These are phyloP conservation scores for Colletotrichum tropicale DNA, from an alignment of 2,329 filamentous ascomycete genomes.

Conservation along the genomic window DNA sequence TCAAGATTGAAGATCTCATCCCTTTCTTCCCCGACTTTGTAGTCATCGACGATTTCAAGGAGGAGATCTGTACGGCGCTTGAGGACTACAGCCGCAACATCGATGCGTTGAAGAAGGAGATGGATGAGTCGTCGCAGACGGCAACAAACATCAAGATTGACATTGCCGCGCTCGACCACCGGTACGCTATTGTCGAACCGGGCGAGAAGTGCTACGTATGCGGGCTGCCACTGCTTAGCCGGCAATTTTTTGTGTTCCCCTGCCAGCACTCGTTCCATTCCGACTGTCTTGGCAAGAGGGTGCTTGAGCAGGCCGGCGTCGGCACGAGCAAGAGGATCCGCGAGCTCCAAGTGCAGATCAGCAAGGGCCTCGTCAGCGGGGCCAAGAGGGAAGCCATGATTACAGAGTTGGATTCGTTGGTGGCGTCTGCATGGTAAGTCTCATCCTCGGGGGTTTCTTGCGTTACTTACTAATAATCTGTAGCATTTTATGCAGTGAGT, in stretches of 20 bases:
- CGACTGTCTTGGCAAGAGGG: constrained; percentile 86
- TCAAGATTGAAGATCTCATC: constrained; percentile 95
- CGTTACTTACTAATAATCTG: constrained; percentile 22
- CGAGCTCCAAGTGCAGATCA: constrained; percentile 84
- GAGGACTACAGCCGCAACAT: constrained; percentile 95
- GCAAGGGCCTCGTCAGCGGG: constrained; percentile 73
- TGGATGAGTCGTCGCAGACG: constrained; percentile 92
- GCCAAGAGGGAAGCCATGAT: constrained; percentile 81
- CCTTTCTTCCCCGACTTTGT: constrained; percentile 99
- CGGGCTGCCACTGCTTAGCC: constrained; percentile 80
- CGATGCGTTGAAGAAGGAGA: constrained; percentile 85
- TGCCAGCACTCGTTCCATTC: constrained; percentile 98
- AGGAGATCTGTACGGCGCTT: constrained; percentile 92
- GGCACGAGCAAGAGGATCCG: constrained; percentile 80
- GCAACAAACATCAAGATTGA: constrained; percentile 90
- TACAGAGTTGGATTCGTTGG: constrained; percentile 86
- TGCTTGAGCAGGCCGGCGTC: constrained; percentile 80
- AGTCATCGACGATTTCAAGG: constrained; percentile 98
- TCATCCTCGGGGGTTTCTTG: not conserved
- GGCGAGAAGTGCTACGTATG: constrained; percentile 95
- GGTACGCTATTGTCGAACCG: constrained; percentile 95
- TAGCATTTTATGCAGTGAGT: constrained; percentile 91
- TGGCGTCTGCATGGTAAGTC: constrained; percentile 84
- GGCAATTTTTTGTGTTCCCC: constrained; percentile 98
- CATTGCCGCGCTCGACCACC: constrained; percentile 81